Conservation (phyloP, 208 protist species). For the Lotmaria passim region DNA sequence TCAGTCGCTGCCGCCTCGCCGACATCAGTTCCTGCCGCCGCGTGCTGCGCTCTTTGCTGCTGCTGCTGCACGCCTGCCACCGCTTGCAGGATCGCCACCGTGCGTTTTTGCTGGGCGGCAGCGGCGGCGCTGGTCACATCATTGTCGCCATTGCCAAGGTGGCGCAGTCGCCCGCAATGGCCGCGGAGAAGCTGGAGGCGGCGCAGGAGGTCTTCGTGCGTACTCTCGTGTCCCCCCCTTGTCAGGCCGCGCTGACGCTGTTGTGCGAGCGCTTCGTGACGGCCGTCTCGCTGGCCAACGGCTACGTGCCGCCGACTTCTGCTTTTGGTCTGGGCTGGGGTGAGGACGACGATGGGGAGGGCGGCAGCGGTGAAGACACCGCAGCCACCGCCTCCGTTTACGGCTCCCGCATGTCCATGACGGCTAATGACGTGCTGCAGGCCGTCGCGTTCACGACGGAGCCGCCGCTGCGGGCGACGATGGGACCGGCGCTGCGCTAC, state of each 20-base stretch:
- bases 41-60: slow-evolving; percentile 51
- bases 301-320: slow-evolving; percentile 50
- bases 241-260: slow-evolving; percentile 59
- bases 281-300: slow-evolving; percentile 46
- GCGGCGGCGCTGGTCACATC: slow-evolving; percentile 44
- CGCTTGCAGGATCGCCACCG: slow-evolving; percentile 42
- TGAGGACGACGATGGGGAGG: slow-evolving; percentile 13
- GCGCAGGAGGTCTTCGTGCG: slow-evolving; percentile 25
- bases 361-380: slow-evolving; percentile 11
- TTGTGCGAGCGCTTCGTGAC: slow-evolving; percentile 53
- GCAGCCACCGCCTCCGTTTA: slow-evolving; percentile 17
- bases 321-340: slow-evolving; percentile 23
- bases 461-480: slow-evolving; percentile 17
- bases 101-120: slow-evolving; percentile 29
- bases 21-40: slow-evolving; percentile 58
- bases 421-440: slow-evolving; percentile 42
- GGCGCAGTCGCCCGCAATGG: slow-evolving; percentile 21
- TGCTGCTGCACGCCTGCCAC: slow-evolving; percentile 62
- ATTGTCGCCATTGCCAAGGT: slow-evolving; percentile 42
- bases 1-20: slow-evolving; percentile 56
- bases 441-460: slow-evolving; percentile 29
- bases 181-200: slow-evolving; percentile 31
- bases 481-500: slow-evolving; percentile 69
- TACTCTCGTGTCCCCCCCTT: slow-evolving; percentile 34
- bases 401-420: slow-evolving; percentile 28